Percentiles rank a stretch among this genome's conserved stretches.
Conservation (phyloP, 1,284 basidiomycete genomes). For the Fistulinella cinereoalba region DNA sequence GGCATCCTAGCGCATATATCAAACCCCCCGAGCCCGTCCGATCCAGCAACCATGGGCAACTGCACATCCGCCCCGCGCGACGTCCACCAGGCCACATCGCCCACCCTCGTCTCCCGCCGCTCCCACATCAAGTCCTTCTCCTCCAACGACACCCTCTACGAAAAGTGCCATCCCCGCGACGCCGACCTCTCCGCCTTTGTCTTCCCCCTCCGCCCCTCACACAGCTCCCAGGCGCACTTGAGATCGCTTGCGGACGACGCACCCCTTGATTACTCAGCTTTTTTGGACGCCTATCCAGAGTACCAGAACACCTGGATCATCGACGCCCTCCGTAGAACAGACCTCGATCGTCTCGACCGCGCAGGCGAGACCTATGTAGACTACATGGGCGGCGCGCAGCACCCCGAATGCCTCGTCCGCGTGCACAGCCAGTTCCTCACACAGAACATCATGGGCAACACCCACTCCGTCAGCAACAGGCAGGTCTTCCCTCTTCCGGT, state of each 20-base stretch:
- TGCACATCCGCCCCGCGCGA: constrained; percentile 19
- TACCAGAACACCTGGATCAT: constrained; percentile 63
- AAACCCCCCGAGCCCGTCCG: too few relatives aligned
- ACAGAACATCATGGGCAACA: constrained; percentile 70
- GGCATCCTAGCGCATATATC: constrained; percentile 14
- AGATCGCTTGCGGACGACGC: constrained; percentile 28
- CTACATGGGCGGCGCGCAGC: constrained; percentile 77
- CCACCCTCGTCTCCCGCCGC: constrained; percentile 34
- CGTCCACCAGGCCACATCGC: too few relatives aligned
- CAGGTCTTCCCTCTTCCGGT: constrained; percentile 29
- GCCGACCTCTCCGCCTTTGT: constrained; percentile 7
- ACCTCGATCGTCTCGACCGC: constrained; percentile 62
- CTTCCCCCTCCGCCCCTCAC: constrained; percentile 14
- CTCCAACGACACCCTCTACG: constrained; percentile 32
- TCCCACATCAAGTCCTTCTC: constrained; percentile 33
- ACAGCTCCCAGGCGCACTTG: constrained; percentile 27
- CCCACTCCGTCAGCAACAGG: constrained; percentile 78
- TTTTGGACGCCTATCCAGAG: constrained; percentile 47
- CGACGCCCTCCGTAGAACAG: constrained; percentile 67
- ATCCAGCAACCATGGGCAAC: constrained; percentile 48
- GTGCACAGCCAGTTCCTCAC: constrained; percentile 67
- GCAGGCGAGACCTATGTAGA: constrained; percentile 73
- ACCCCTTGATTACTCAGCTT: constrained; percentile 37
- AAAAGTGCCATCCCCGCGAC: constrained; percentile 28
- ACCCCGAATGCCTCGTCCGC: constrained; percentile 70